phyloP scores from a whole-genome alignment of 2,329 filamentous ascomycete genomes.

The Mycosphaerella sp. region DNA sequence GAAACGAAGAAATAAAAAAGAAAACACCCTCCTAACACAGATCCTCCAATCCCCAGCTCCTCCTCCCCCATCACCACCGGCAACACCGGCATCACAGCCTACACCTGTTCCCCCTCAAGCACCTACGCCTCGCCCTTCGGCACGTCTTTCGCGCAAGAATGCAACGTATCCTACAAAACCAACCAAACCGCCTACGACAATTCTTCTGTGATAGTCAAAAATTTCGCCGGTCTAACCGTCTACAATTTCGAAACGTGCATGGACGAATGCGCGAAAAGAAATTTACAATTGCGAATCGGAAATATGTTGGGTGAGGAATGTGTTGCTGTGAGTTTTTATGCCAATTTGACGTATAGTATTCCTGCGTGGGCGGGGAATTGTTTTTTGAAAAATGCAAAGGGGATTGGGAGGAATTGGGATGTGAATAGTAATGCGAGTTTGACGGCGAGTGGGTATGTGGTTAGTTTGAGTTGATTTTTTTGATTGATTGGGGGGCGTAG shows the following conservation, averaged over 20 bases:
- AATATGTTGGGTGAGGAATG: constrained; percentile 7
- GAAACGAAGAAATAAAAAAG: background rate
- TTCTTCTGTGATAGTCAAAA: constrained; percentile 8
- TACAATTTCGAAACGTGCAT: constrained; percentile 10
- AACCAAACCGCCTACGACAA: constrained; percentile 12
- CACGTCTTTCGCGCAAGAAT: constrained; percentile 10
- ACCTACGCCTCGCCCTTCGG: constrained; percentile 9
- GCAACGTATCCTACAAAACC: constrained; percentile 9
- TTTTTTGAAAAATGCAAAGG: constrained; percentile 11
- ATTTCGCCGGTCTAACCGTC: constrained; percentile 8
- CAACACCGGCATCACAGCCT: constrained; percentile 6
- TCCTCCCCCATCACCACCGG: constrained; percentile 3
- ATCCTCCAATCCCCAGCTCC: background rate
- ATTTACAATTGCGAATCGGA: constrained; percentile 7
- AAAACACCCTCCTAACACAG: background rate
- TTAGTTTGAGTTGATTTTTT: background rate
- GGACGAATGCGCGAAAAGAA: constrained; percentile 8
- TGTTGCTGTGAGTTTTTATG: constrained; percentile 8
- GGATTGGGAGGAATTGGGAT: constrained; percentile 10
- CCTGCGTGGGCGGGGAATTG: constrained; percentile 10
- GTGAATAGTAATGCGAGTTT: constrained; percentile 7
- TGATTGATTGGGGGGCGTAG: too few species aligned
- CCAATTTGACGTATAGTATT: constrained; percentile 9
- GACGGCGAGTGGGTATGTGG: constrained; percentile 8
- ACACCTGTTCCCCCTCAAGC: background rate